These are phyloP conservation scores for Globisporangium solare DNA, from an alignment of 352 stramenopile species.

Conservation along the genomic window DNA sequence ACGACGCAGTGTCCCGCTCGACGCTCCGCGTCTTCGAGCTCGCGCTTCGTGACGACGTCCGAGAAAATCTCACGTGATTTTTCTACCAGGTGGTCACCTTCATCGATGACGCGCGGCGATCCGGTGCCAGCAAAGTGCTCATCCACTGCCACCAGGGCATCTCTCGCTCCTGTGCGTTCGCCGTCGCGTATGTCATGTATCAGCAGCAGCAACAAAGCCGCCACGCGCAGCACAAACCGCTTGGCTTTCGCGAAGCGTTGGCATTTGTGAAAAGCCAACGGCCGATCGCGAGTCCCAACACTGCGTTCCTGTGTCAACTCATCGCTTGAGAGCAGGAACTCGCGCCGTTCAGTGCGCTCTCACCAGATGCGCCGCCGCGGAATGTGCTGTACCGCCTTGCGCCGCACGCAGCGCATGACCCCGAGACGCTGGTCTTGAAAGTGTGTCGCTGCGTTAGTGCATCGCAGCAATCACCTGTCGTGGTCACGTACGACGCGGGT, in stretches of 20 bases:
- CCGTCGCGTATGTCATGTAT: slow-evolving; percentile 61
- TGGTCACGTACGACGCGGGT: not conserved
- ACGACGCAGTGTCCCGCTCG: slow-evolving; percentile 1
- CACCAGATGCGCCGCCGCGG: not conserved
- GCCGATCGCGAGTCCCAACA: slow-evolving; percentile 55
- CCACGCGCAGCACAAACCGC: not conserved
- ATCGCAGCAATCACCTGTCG: slow-evolving; percentile 11
- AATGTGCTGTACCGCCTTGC: slow-evolving; percentile 36
- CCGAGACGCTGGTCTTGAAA: slow-evolving; percentile 42
- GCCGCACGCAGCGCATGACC: slow-evolving; percentile 45
- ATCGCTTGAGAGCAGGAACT: slow-evolving; percentile 59
- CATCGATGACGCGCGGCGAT: slow-evolving; percentile 21
- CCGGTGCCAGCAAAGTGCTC: slow-evolving; percentile 23
- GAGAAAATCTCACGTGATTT: slow-evolving; percentile 66
- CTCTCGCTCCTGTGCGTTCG: slow-evolving; percentile 63
- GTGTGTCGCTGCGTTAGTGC: slow-evolving; percentile 21
- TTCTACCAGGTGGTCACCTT: slow-evolving; percentile 40
- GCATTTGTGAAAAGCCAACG: slow-evolving; percentile 38
- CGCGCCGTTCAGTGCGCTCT: not conserved
- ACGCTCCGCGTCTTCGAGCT: slow-evolving; percentile 19
- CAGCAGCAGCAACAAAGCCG: slow-evolving; percentile 23
- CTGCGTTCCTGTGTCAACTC: slow-evolving; percentile 62
- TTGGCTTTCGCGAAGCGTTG: slow-evolving; percentile 19
- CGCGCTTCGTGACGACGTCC: slow-evolving; percentile 44
- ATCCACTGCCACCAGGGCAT: slow-evolving; percentile 73